Evolutionary conservation across 805 yeast genomes (phyloP).

Genomic region (Grigorovia yakushimaensis): DNA sequence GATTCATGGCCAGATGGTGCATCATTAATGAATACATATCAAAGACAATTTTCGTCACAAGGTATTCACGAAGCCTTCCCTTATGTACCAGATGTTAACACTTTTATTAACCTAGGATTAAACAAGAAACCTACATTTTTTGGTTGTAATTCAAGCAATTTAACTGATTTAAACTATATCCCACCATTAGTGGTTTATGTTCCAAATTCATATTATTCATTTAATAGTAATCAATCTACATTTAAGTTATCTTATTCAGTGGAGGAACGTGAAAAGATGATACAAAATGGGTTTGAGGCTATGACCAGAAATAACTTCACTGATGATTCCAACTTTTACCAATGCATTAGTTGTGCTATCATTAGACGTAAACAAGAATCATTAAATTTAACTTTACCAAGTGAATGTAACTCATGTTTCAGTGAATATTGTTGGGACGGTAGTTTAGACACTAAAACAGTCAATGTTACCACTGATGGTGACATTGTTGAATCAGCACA

Average conservation of each 20-base stretch:
- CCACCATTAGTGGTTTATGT: conserved; percentile 74
- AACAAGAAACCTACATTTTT: conserved; percentile 69
- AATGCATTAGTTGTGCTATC: conserved; percentile 77
- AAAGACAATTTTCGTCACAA: conserved; percentile 45
- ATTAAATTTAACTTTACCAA: conserved; percentile 43
- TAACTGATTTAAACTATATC: conserved; percentile 42
- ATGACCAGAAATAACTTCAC: conserved; percentile 59
- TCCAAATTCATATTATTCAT: conserved; percentile 63
- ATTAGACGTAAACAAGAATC: conserved; percentile 72
- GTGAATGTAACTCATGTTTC: conserved; percentile 66
- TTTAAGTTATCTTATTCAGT: conserved; percentile 52
- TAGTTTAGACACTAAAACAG: conserved; percentile 8
- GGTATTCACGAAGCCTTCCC: conserved; percentile 64
- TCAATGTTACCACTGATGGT: conserved; percentile 13
- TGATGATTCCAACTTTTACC: conserved; percentile 55
- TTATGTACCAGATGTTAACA: conserved; percentile 59
- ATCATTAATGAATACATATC: conserved; percentile 45
- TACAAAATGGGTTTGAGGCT: conserved; percentile 66
- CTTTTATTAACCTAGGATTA: conserved; percentile 51
- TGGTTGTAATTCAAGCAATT: conserved; percentile 64
- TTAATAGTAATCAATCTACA: conserved; percentile 63
- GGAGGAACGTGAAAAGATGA: conserved; percentile 47
- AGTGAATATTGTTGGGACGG: conserved; percentile 72
- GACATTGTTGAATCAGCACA: conserved; percentile 5
- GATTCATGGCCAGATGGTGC: conserved; percentile 59